Conservation (phyloP, 2,329 filamentous ascomycete species). For the Alternaria atra region DNA sequence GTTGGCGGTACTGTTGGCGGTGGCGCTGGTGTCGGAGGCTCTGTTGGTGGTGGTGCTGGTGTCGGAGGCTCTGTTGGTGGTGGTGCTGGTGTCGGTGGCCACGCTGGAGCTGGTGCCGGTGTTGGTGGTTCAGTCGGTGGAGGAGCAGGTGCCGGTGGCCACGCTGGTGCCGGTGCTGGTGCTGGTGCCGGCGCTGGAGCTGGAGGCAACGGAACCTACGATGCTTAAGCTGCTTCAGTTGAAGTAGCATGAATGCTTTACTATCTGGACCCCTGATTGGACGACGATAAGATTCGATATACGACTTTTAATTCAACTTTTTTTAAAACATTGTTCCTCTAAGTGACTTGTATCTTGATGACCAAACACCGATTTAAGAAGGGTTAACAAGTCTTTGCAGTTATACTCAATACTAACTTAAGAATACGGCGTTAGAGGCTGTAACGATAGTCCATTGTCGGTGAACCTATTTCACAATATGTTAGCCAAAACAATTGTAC, state of each 20-base stretch:
- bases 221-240: neutral
- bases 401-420: too few species aligned
- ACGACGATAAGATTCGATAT: neutral
- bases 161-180: neutral
- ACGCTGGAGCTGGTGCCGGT: neutral
- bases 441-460: too few species aligned
- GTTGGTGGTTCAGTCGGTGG: neutral
- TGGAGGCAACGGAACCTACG: neutral
- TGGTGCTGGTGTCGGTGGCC: neutral
- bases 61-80: neutral
- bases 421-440: too few species aligned
- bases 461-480: too few species aligned
- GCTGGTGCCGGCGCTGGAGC: neutral
- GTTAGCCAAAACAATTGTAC: too few species aligned
- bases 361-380: too few species aligned
- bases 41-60: neutral
- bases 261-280: neutral
- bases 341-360: neutral
- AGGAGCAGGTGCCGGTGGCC: neutral
- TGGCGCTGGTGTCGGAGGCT: neutral
- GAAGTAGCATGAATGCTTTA: neutral
- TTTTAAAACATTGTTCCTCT: neutral
- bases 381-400: too few species aligned
- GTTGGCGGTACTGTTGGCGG: neutral
- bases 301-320: constrained; percentile 1